phyloP scores from a whole-genome alignment of 192 early-diverging fungal species.

The Phlyctochytrium arcticum region DNA sequence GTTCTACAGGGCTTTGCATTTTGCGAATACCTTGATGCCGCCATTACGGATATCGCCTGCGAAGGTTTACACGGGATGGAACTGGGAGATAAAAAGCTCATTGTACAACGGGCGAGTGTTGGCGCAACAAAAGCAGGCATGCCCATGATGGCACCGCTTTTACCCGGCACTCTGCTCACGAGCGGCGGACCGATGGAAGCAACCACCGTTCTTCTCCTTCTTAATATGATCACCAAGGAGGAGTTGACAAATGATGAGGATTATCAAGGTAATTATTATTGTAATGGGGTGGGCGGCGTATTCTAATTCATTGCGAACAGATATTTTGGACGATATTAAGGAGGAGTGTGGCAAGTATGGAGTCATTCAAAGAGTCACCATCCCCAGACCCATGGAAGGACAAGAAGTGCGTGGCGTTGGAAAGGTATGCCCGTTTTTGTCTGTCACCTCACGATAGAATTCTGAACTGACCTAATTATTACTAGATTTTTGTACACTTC shows the following conservation, averaged over 20 bases:
- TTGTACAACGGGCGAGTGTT: slow-evolving; percentile 90
- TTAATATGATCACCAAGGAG: slow-evolving; percentile 90
- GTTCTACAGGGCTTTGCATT: slow-evolving; percentile 83
- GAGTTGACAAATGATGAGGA: slow-evolving; percentile 84
- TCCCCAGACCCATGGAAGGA: slow-evolving; percentile 70
- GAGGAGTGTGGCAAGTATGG: slow-evolving; percentile 91
- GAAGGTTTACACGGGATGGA: slow-evolving; percentile 95
- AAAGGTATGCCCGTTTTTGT: slow-evolving; percentile 55
- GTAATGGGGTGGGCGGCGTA: background rate
- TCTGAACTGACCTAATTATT: background rate
- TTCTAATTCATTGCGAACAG: slow-evolving; percentile 25
- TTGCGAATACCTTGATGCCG: slow-evolving; percentile 89
- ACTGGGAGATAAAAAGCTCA: slow-evolving; percentile 85
- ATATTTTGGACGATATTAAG: slow-evolving; percentile 85
- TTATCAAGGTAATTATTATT: slow-evolving; percentile 68
- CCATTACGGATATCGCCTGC: slow-evolving; percentile 87
- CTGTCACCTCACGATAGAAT: background rate
- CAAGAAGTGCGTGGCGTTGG: slow-evolving; percentile 67
- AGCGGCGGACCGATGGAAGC: slow-evolving; percentile 59
- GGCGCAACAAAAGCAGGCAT: slow-evolving; percentile 61
- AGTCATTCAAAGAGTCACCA: slow-evolving; percentile 68
- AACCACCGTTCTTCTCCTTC: slow-evolving; percentile 77
- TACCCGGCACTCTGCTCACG: slow-evolving; percentile 36
- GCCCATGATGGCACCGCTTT: slow-evolving; percentile 38
- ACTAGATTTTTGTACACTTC: slow-evolving; percentile 84